Percentiles rank a stretch among this genome's conserved stretches.
Conservation (phyloP, 2,329 filamentous ascomycete species). For the Diaporthe caulivora region DNA sequence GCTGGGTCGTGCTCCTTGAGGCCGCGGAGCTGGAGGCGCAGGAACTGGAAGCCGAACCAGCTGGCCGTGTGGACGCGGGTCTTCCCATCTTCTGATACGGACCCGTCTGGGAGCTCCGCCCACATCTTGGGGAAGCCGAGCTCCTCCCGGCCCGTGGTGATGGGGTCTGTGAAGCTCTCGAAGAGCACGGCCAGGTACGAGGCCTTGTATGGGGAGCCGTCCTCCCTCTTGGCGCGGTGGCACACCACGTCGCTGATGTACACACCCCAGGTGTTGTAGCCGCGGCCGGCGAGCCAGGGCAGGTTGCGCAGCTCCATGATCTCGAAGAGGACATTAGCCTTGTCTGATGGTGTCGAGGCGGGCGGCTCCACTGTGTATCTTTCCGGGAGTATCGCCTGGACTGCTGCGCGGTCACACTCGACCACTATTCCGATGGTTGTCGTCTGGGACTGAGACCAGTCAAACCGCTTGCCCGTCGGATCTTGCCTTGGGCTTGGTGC, state of each 20-base stretch:
- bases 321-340: slow-evolving; percentile 14
- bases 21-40: slow-evolving; percentile 57
- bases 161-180: slow-evolving; percentile 70
- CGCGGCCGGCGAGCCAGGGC: slow-evolving; percentile 71
- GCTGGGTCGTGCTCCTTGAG: slow-evolving; percentile 47
- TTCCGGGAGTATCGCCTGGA: slow-evolving; percentile 8
- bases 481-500: slow-evolving; percentile 15
- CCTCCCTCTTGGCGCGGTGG: slow-evolving; percentile 64
- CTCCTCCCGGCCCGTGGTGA: slow-evolving; percentile 70
- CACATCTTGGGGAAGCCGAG: slow-evolving; percentile 72
- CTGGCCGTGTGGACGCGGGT: slow-evolving; percentile 3
- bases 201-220: slow-evolving; percentile 58
- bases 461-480: slow-evolving; percentile 3
- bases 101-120: slow-evolving; percentile 9
- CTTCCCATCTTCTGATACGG: neutral
- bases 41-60: slow-evolving; percentile 46
- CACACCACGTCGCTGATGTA: slow-evolving; percentile 69
- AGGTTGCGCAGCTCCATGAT: slow-evolving; percentile 60
- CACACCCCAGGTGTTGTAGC: slow-evolving; percentile 70
- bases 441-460: slow-evolving; percentile 8
- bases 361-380: slow-evolving; percentile 8
- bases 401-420: slow-evolving; percentile 13
- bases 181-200: slow-evolving; percentile 70
- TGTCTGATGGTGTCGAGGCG: neutral
- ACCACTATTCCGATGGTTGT: slow-evolving; percentile 5